Conservation (phyloP, 257 asterid species). For the Solanum paucissectum region DNA sequence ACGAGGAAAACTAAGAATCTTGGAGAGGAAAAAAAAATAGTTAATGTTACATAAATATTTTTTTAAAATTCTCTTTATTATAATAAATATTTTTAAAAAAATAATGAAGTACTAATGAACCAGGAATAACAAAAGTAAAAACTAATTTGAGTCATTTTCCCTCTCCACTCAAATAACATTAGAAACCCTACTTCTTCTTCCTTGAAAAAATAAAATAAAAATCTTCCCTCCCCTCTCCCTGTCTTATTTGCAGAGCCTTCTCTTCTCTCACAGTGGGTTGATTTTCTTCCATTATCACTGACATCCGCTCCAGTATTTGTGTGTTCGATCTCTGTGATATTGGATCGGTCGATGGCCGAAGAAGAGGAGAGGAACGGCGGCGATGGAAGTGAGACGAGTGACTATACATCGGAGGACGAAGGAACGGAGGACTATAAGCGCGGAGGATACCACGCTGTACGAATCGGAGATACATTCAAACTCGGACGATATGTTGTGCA, state of each 20-base stretch:
- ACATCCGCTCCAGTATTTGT: background rate
- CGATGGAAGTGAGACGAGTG: conserved; percentile 69
- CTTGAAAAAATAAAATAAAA: background rate
- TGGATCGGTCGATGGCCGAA: conserved; percentile 9
- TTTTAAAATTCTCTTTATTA: background rate
- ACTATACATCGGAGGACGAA: conserved; percentile 83
- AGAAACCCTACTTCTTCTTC: background rate
- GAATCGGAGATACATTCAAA: conserved; percentile 75
- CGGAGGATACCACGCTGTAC: conserved; percentile 92
- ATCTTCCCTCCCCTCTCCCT: background rate
- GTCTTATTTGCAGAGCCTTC: background rate
- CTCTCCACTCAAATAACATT: background rate
- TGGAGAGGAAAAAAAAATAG: background rate
- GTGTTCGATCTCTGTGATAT: background rate
- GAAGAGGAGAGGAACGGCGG: conserved; percentile 34
- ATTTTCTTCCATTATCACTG: background rate
- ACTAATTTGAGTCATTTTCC: background rate
- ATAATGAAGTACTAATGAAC: background rate
- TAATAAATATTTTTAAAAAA: too few relatives aligned
- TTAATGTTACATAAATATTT: too few relatives aligned
- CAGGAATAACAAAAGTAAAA: background rate
- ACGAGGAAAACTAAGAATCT: background rate
- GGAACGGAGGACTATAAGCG: conserved; percentile 91
- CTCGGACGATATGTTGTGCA: conserved; percentile 86
- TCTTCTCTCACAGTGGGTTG: background rate